These are phyloP conservation scores for Saxispiralis lemnorum DNA, from an alignment of 495 filamentous ascomycete genomes.

Conservation along the genomic window DNA sequence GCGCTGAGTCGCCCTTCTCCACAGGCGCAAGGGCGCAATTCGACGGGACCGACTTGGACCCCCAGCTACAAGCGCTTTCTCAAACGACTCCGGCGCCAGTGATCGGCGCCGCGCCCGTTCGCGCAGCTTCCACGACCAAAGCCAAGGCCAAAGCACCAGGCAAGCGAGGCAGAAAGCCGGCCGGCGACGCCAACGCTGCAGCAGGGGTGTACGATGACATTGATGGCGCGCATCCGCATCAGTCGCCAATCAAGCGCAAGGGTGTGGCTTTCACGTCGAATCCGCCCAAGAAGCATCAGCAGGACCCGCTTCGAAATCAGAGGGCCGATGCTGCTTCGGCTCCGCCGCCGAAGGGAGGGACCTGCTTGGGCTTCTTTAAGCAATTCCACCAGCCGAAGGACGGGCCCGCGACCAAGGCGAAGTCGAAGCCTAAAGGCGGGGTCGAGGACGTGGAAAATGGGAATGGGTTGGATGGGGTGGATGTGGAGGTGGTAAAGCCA, in stretches of 20 bases:
- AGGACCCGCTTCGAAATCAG: slow-evolving; percentile 15
- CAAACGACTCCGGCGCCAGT: neutral
- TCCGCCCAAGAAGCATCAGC: neutral
- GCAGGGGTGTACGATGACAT: slow-evolving; percentile 13
- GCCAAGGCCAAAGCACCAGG: slow-evolving; percentile 4
- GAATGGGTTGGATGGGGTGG: neutral
- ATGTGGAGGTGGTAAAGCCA: neutral
- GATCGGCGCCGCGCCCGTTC: neutral
- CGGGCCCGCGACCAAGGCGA: neutral
- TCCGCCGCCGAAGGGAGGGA: slow-evolving; percentile 1
- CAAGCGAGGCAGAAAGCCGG: neutral
- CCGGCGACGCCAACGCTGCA: neutral
- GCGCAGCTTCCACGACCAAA: slow-evolving; percentile 3
- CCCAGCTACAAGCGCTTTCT: neutral
- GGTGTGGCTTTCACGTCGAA: neutral
- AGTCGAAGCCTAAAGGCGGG: neutral
- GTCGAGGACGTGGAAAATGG: neutral
- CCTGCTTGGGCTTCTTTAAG: slow-evolving; percentile 12
- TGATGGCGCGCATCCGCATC: slow-evolving; percentile 5
- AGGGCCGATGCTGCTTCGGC: neutral
- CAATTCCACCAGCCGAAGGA: slow-evolving; percentile 13
- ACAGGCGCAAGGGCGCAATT: neutral
- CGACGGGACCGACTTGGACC: neutral
- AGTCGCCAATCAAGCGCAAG: slow-evolving; percentile 3
- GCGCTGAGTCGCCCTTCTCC: neutral